Evolutionary conservation across 257 asterid genomes (phyloP).

Genomic region (Solanum neorickii): DNA sequence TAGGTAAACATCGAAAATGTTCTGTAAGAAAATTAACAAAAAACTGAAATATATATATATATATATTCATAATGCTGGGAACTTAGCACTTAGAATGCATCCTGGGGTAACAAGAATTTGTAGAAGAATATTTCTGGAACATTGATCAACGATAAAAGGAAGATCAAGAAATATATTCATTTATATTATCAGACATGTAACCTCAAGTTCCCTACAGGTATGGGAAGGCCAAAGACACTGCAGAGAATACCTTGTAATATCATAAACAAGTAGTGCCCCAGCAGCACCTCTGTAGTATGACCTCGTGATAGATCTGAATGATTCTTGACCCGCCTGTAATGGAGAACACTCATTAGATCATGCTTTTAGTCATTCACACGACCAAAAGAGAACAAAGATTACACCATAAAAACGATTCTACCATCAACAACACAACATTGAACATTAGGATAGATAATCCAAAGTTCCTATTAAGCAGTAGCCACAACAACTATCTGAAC

Average conservation of each 20-base stretch:
- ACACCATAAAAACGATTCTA: background rate
- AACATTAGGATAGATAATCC: background rate
- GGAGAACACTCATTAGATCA: background rate
- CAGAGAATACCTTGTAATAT: slow-evolving; percentile 55
- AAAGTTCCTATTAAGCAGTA: background rate
- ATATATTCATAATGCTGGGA: background rate
- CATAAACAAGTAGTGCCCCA: slow-evolving; percentile 79
- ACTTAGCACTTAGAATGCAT: background rate
- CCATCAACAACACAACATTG: background rate
- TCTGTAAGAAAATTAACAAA: background rate
- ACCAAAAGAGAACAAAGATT: background rate
- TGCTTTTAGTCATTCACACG: background rate
- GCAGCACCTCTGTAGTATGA: slow-evolving; percentile 88
- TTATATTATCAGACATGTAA: background rate
- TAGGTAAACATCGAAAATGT: background rate
- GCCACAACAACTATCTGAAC: background rate
- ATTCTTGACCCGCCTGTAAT: slow-evolving; percentile 76
- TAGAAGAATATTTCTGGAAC: background rate
- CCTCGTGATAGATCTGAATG: slow-evolving; percentile 69
- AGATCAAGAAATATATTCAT: background rate
- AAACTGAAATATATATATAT: background rate
- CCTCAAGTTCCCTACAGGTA: background rate
- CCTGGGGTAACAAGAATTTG: background rate
- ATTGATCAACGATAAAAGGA: background rate
- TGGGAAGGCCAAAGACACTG: background rate